Evolutionary conservation across 768 basidiomycete species (phyloP), one percentile per base, ranked within the genome.

Genomic region (Pholiota conissans): DNA sequence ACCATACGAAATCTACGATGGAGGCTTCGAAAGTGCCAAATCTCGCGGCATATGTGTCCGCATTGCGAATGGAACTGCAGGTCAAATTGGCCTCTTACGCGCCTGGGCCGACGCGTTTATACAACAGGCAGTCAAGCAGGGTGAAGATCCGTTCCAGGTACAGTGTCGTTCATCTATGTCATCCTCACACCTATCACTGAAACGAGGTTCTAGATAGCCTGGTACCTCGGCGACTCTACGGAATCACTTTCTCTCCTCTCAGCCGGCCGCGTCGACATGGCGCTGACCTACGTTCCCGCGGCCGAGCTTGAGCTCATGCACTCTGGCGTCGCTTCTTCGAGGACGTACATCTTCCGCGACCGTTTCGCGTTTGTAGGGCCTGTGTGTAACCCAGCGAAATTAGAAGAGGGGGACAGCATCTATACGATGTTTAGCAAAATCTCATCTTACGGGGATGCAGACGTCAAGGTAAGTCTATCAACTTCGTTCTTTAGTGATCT

Each of bases 201-300:
- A 20, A 29, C 20, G 30, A n/a, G 16, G 2, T 24, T 11, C 53
- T 37, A 84, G 83, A 75, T 84, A 22, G 83, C 72, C 8, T 84
- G 84, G 84, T 80, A 80, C 64, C 69, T 84, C 24, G 81, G 81
- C 5, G 84, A 84, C 61, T 83, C 82, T 5, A 84, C 82, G 0
- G 72, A 83, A 52, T 81, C 79, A 56, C 68, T 84, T 1, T 68
- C 67, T 0, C 74, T 71, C 46, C 69, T 84, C 13, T 71, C 72
- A 0, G 67, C 71, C 3, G 79, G 78, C 13, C 63, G 67, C 2
- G 77, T 81, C 3, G 82, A 83, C 60, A 59, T 83, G 26, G 81
- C 80, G 0, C 72, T 84, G 28, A 83, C 82, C 2, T 84, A 84
- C 52, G 81, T 82, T 45, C 71, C 71, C 20, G 81, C 81, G 34